Percentiles rank a stretch among this genome's conserved stretches.
Evolutionary conservation across 2,329 filamentous ascomycete genomes (phyloP).

Genomic region (Myriangium duriaei): DNA sequence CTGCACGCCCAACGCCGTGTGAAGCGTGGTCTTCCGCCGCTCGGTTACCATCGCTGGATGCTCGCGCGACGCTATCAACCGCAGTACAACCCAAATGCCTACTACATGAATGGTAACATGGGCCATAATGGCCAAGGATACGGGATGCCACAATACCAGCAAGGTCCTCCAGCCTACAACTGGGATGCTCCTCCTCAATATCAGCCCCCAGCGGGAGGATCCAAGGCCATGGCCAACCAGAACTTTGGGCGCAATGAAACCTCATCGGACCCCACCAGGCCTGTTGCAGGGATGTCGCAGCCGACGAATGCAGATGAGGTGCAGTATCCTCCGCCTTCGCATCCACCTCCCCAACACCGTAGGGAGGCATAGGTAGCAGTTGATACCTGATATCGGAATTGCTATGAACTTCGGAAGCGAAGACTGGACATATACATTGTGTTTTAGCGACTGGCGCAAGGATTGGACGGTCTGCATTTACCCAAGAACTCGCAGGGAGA

Average conservation of each 20-base stretch:
- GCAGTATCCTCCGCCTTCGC: background rate
- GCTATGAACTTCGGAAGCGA: too few species aligned
- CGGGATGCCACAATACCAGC: conserved; percentile 18
- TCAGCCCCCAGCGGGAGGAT: conserved; percentile 23
- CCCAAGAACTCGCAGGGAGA: too few species aligned
- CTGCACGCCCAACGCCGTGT: conserved; percentile 57
- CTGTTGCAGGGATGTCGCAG: background rate
- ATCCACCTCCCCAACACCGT: background rate
- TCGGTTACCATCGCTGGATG: conserved; percentile 53
- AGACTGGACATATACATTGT: too few species aligned
- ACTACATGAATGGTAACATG: conserved; percentile 12
- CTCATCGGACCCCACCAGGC: too few species aligned
- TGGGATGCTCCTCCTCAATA: conserved; percentile 23
- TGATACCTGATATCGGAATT: too few species aligned
- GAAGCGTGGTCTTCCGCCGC: conserved; percentile 49
- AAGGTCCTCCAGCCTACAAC: conserved; percentile 23
- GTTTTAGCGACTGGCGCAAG: too few species aligned
- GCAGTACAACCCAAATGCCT: conserved; percentile 13
- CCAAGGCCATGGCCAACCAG: conserved; percentile 24
- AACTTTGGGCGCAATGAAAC: conserved; percentile 12
- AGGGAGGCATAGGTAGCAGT: too few species aligned
- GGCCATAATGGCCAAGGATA: conserved; percentile 13
- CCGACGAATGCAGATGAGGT: conserved; percentile 6
- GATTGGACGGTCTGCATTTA: too few species aligned
- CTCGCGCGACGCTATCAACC: conserved; percentile 14